Evolutionary conservation across 148 eudicot genomes (phyloP).

Genomic region (Cornus florida): DNA sequence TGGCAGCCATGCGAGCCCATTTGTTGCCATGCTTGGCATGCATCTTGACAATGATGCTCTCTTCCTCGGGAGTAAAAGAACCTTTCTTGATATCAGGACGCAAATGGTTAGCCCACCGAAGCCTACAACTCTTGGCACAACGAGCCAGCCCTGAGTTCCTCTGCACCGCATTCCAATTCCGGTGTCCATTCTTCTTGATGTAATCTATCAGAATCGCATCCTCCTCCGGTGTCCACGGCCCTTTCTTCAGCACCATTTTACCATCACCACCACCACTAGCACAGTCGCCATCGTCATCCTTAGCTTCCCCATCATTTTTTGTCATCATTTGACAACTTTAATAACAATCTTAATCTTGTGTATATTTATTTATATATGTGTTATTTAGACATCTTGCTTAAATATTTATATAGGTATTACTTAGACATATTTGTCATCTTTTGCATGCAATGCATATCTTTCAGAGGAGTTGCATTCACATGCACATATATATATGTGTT

Average conservation of each 20-base stretch:
- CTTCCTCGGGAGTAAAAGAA: slow-evolving; percentile 33
- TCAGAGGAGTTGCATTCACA: too few species aligned
- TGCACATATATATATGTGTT: too few species aligned
- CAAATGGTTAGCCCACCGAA: slow-evolving; percentile 42
- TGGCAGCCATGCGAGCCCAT: slow-evolving; percentile 44
- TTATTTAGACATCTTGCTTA: too few species aligned
- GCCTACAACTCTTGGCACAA: slow-evolving; percentile 47
- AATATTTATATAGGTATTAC: too few species aligned
- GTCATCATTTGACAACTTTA: not conserved
- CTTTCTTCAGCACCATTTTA: slow-evolving; percentile 23
- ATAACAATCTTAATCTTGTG: not conserved
- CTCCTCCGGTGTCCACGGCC: slow-evolving; percentile 40
- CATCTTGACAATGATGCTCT: slow-evolving; percentile 26
- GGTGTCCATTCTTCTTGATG: slow-evolving; percentile 27
- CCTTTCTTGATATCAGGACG: slow-evolving; percentile 45
- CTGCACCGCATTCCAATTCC: slow-evolving; percentile 38
- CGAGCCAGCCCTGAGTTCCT: slow-evolving; percentile 30
- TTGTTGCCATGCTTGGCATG: slow-evolving; percentile 39
- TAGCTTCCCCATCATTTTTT: not conserved
- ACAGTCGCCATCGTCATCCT: not conserved
- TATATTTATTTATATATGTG: too few species aligned
- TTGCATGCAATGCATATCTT: too few species aligned
- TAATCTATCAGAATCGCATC: slow-evolving; percentile 29
- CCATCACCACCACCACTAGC: not conserved
- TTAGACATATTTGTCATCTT: too few species aligned